A percentile compares a stretch with the other conserved stretches of the same genome.
Conservation (phyloP, 2,329 filamentous ascomycete genomes). For the Curvularia verruculosa region DNA sequence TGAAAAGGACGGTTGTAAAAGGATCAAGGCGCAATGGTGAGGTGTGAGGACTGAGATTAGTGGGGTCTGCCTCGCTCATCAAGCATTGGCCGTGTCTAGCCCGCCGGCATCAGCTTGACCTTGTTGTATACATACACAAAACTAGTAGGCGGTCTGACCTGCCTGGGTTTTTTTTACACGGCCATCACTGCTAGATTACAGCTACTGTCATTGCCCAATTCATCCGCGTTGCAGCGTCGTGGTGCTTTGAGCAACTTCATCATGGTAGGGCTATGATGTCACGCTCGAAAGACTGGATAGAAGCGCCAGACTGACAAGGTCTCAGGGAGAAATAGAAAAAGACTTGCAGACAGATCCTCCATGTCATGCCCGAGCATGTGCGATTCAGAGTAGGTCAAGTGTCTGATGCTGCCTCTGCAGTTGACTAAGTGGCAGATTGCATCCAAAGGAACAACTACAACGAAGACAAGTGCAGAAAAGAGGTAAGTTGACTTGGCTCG, state of each 20-base stretch:
- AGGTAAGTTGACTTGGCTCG: constrained; percentile 42
- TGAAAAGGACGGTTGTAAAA: constrained; percentile 19
- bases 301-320: constrained; percentile 15
- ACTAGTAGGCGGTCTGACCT: constrained; percentile 9
- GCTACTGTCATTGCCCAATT: neutral
- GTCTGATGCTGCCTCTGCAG: neutral
- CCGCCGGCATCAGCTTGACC: constrained; percentile 25
- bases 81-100: constrained; percentile 27
- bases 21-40: constrained; percentile 28
- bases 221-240: neutral
- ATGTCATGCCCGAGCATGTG: constrained; percentile 87
- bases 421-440: constrained; percentile 65
- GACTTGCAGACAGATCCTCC: constrained; percentile 77
- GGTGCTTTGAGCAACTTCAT: constrained; percentile 21
- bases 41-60: constrained; percentile 37
- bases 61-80: constrained; percentile 39
- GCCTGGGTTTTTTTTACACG: neutral
- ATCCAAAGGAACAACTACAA: constrained; percentile 83
- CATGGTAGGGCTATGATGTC: constrained; percentile 43
- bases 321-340: constrained; percentile 62
- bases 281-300: constrained; percentile 12
- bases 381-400: constrained; percentile 74
- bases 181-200: neutral
- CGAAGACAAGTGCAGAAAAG: constrained; percentile 77
- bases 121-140: constrained; percentile 3